These are phyloP conservation scores for Hirsutella rhossiliensis DNA, from an alignment of 2,329 filamentous ascomycete species.

Conservation along the genomic window DNA sequence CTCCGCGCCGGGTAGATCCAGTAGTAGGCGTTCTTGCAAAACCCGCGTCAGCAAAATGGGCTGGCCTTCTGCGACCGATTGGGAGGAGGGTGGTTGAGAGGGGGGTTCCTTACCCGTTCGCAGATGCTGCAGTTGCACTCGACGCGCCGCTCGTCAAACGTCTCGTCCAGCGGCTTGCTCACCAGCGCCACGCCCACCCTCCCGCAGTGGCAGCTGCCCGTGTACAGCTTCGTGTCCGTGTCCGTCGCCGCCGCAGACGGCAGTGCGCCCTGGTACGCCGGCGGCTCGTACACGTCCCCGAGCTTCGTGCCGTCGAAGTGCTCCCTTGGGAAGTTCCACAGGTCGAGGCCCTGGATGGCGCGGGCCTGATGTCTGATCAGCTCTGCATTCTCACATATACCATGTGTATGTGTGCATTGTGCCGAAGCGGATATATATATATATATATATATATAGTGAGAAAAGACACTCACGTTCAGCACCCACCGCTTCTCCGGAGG, in stretches of 20 bases:
- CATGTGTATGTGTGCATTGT: too few relatives aligned
- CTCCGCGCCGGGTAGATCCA: conserved; percentile 31
- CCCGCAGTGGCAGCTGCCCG: conserved; percentile 42
- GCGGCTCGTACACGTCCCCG: conserved; percentile 19
- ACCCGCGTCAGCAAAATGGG: too few relatives aligned
- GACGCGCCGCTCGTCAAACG: conserved; percentile 13
- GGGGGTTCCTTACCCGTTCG: conserved; percentile 19
- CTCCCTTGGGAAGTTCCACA: conserved; percentile 23
- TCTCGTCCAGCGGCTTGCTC: conserved; percentile 28
- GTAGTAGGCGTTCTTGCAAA: conserved; percentile 25
- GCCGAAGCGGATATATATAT: too few relatives aligned
- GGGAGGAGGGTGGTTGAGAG: too few relatives aligned
- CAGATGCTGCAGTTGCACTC: conserved; percentile 43
- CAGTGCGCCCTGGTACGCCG: conserved; percentile 26
- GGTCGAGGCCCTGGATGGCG: conserved; percentile 30
- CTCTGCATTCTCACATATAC: too few relatives aligned
- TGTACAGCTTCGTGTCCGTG: conserved; percentile 28
- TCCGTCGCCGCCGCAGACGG: conserved; percentile 26
- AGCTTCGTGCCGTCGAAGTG: conserved; percentile 24
- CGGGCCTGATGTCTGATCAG: conserved; percentile 23
- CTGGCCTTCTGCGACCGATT: too few relatives aligned
- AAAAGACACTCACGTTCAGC: conserved; percentile 8
- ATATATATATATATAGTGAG: too few relatives aligned
- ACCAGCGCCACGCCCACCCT: conserved; percentile 30
- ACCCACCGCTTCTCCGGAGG: neutral